Base-by-base conservation (phyloP, 768 basidiomycete genomes). In the Tulasnella sp. region DNA sequence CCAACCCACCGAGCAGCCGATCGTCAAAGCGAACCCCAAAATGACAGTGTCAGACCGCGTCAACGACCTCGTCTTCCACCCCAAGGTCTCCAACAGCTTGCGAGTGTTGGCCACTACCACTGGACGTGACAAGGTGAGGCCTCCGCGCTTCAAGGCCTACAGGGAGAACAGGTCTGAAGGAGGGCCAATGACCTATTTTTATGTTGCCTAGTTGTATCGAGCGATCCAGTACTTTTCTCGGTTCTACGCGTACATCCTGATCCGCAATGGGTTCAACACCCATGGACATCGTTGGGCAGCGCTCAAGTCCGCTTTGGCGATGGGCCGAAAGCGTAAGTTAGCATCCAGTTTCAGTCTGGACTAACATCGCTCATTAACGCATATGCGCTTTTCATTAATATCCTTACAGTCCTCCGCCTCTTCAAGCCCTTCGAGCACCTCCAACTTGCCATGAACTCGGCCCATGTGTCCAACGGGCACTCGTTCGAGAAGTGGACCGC, bases 391-490 rank as follows among this genome's bases (percentile, higher is more conserved):
- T 80, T 77, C 75, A 55, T 74, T 75, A 79, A 75, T 67, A 13
- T 55, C 11, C 35, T 61, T 23, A 18, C 80, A 99, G 97, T 98
- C 48, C 87, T 99, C 88, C 91, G 98, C 20, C 86, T 99, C 75
- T 95, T 95, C 81, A 97, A 98, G 84, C 95, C 96, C 10, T 81
- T 96, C 80, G 98, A 99, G 83, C 95, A 98, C 85, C 86, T 96
- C 7, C 97, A 99, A 83, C 90, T 94, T 0, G 96, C 94, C 40
- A 85, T 98, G 69, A 91, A 91, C 74, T 91, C 92, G 26, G 85
- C 90, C 3, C 84, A 90, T 37, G 46, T 77, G 75, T 55, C 57
- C 5, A 88, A 90, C 77, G 81, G 90, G n/a, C 18, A 20, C 44
- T 9, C 11, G 0, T 85, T 88, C 15, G 94, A 98, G 82, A 91